A percentile compares a stretch with the other conserved stretches of the same genome.
These are phyloP conservation scores for Taphrina wiesneri DNA, from an alignment of 1,139 yeast genomes.

Conservation along the genomic window DNA sequence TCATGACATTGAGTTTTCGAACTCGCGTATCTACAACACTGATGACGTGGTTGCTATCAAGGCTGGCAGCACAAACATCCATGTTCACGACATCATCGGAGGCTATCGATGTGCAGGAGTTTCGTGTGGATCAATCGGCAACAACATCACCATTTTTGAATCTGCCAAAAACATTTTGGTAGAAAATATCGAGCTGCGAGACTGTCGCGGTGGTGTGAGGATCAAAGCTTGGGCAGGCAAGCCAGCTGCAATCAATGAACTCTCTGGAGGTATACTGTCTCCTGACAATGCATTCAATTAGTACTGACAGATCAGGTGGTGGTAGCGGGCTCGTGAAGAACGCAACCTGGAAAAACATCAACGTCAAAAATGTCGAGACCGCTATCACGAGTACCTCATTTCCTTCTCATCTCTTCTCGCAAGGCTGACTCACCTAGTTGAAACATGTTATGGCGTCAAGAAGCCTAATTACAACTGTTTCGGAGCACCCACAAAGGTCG, in stretches of 20 bases:
- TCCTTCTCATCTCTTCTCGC: background rate
- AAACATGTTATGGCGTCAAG: slow-evolving; percentile 1
- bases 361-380: slow-evolving; percentile 1
- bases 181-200: background rate
- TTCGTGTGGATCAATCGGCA: slow-evolving; percentile 8
- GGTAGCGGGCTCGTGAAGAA: background rate
- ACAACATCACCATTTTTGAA: background rate
- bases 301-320: background rate
- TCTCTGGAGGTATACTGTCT: background rate
- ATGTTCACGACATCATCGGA: slow-evolving; percentile 11
- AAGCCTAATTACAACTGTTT: background rate
- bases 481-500: slow-evolving; percentile 4
- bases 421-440: background rate
- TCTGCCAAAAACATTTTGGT: background rate
- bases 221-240: slow-evolving; percentile 10
- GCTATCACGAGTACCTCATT: background rate
- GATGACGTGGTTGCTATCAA: slow-evolving; percentile 9
- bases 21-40: slow-evolving; percentile 8
- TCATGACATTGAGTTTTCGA: background rate
- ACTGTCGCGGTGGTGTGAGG: background rate
- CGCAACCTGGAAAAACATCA: background rate
- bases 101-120: slow-evolving; percentile 2
- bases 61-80: background rate
- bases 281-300: background rate
- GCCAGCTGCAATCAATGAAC: background rate